These are phyloP conservation scores for Petasospora fabianii DNA, from an alignment of 1,139 yeast species.

Conservation along the genomic window DNA sequence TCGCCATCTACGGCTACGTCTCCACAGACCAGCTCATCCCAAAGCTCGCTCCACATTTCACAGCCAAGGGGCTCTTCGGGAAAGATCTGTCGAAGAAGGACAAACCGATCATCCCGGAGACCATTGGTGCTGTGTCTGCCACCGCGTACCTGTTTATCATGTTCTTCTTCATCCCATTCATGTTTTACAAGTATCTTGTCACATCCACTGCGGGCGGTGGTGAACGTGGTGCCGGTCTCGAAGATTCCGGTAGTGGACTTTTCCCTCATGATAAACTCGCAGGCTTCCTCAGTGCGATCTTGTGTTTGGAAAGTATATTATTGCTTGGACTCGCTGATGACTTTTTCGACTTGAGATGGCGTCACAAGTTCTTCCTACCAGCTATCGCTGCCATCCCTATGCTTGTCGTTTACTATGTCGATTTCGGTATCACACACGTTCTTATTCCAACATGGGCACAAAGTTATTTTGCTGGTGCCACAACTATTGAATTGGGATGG, in stretches of 20 bases:
- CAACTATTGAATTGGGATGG: slow-evolving; percentile 70
- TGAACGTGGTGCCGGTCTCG: slow-evolving; percentile 38
- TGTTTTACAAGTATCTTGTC: slow-evolving; percentile 77
- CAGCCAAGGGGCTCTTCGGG: slow-evolving; percentile 78
- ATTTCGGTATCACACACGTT: slow-evolving; percentile 90
- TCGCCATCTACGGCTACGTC: slow-evolving; percentile 63
- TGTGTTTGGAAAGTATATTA: slow-evolving; percentile 81
- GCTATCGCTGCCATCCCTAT: slow-evolving; percentile 93
- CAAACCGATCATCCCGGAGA: slow-evolving; percentile 79
- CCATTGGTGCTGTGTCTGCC: slow-evolving; percentile 87
- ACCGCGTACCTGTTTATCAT: slow-evolving; percentile 74
- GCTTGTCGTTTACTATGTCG: slow-evolving; percentile 86
- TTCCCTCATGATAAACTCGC: slow-evolving; percentile 87
- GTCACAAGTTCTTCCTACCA: slow-evolving; percentile 93
- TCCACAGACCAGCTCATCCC: slow-evolving; percentile 65
- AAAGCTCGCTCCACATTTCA: slow-evolving; percentile 58
- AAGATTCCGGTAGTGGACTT: slow-evolving; percentile 11
- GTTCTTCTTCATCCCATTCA: slow-evolving; percentile 84
- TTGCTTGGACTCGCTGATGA: slow-evolving; percentile 91
- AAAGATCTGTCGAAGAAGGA: slow-evolving; percentile 71
- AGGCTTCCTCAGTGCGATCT: slow-evolving; percentile 77
- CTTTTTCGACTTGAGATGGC: slow-evolving; percentile 92
- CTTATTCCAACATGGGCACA: slow-evolving; percentile 73
- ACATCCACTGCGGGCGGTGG: slow-evolving; percentile 56
- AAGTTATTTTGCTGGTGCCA: slow-evolving; percentile 28